phyloP scores from a whole-genome alignment of 768 basidiomycete genomes.

The Lentinula raphanica region DNA sequence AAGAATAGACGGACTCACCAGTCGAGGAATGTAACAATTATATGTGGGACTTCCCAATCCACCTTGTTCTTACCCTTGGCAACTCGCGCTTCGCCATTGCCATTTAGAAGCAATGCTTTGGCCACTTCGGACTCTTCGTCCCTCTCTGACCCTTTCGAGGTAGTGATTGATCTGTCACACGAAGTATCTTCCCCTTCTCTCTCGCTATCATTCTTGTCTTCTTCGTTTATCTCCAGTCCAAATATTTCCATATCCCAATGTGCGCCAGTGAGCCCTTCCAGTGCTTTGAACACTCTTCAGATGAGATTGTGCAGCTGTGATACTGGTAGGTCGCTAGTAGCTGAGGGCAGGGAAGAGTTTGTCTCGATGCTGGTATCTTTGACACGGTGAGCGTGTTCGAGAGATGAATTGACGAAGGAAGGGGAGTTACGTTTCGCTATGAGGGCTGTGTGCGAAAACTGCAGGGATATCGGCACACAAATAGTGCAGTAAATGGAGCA shows the following conservation, averaged over 20 bases:
- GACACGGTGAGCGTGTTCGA: background rate
- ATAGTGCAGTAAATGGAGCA: too few species aligned
- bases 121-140: background rate
- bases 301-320: background rate
- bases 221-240: background rate
- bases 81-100: background rate
- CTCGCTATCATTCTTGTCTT: background rate
- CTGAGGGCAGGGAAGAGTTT: background rate
- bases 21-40: slow-evolving; percentile 84
- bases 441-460: too few species aligned
- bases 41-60: slow-evolving; percentile 90
- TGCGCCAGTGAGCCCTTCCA: slow-evolving; percentile 2
- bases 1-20: slow-evolving; percentile 52
- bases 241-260: background rate
- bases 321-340: background rate
- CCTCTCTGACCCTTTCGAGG: background rate
- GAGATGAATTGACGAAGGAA: background rate
- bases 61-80: slow-evolving; percentile 32
- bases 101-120: background rate
- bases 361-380: background rate
- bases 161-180: background rate
- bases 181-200: background rate
- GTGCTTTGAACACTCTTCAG: background rate
- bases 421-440: background rate
- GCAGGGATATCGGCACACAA: too few species aligned